Base-by-base conservation (phyloP, 306 rosid species). In the Fagus crenata region DNA sequence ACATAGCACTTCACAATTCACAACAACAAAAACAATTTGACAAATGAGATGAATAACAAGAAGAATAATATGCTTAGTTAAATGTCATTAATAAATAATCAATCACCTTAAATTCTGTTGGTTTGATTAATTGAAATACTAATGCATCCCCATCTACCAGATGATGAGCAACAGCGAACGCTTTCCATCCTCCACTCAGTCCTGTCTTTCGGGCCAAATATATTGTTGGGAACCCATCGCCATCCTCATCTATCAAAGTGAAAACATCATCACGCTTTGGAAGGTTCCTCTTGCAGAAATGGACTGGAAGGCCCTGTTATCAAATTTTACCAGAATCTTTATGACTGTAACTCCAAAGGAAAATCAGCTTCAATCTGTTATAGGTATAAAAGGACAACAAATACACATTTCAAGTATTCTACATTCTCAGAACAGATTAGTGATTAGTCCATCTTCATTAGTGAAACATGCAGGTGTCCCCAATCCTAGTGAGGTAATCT, bases 131-230 rank as follows among this genome's bases (percentile, higher is more conserved):
- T 64, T 93, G 93, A 76, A 90, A 93, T 72, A 90, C 80, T 46
- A 93, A 72, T 18, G 98, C 97, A 32, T 93, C 97, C 36, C 98
- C 98, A 53, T 90, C 93, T 5, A 82, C 90, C 83, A 90, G 83
- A 13, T 79, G 72, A 83, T 90, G 98, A 77, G 96, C 97, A 81
- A 92, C 78, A 2, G 98, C 61, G 70, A 94, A 92, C 36, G 90
- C 98, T 75, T 68, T 87, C 95, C 98, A 91, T 73, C 98, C 95
- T 58, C 92, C 96, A 39, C 95, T 91, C 3, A 91, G 88, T 72
- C 96, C 96, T 18, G 77, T 69, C 41, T 88, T 91, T 11, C 87
- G 63, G 42, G 80, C 49, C 84, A 89, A 85, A 81, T 86, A 93
- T 70, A 89, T 54, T 28, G 89, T 80, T 36, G 84, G 71, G 72